Conservation (phyloP, 2,329 filamentous ascomycete genomes). For the Neonectria faginata region DNA sequence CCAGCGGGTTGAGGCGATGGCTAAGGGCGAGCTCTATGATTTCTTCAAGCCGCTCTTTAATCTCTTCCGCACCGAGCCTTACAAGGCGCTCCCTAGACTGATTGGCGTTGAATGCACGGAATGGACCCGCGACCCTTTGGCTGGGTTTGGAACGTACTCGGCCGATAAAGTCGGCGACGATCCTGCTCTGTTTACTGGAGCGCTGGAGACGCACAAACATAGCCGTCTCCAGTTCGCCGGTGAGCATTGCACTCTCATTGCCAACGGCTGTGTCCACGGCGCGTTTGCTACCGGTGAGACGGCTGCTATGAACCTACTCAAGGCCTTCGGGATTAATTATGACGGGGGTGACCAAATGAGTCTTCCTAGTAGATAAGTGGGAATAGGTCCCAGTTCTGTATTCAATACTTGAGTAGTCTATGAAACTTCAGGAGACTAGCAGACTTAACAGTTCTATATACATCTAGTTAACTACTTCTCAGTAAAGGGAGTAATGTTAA, state of each 20-base stretch:
- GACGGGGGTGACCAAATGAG: constrained; percentile 17
- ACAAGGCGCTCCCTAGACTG: constrained; percentile 25
- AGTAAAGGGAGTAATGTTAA: too few species aligned
- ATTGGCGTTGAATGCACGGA: constrained; percentile 19
- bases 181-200: constrained; percentile 14
- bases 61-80: constrained; percentile 23
- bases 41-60: constrained; percentile 28
- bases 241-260: constrained; percentile 23
- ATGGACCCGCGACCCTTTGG: constrained; percentile 24
- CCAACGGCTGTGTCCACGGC: constrained; percentile 25
- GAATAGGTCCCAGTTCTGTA: too few species aligned
- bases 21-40: constrained; percentile 12
- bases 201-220: constrained; percentile 14
- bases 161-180: constrained; percentile 28
- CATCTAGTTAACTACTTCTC: too few species aligned
- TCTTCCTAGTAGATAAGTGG: not conserved
- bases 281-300: constrained; percentile 24
- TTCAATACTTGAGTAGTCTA: too few species aligned
- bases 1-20: constrained; percentile 23
- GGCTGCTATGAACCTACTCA: constrained; percentile 19
- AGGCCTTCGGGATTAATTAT: constrained; percentile 19
- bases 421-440: too few species aligned
- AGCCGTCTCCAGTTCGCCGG: constrained; percentile 25
- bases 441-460: too few species aligned
- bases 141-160: constrained; percentile 27